Conservation (phyloP, 768 basidiomycete genomes). For the Myochromella boudieri region DNA sequence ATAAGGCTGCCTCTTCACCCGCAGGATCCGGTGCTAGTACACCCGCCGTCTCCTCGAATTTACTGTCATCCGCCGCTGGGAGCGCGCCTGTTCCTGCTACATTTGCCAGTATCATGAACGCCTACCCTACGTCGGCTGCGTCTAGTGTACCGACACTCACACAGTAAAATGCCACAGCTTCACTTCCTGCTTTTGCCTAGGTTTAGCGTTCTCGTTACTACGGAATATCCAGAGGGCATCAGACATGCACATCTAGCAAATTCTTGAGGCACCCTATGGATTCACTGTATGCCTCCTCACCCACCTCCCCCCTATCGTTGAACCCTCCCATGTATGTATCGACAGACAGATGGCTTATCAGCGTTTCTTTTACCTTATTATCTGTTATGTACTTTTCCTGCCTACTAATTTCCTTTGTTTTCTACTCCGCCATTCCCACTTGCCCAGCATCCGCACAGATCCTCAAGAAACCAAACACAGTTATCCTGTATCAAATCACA, state of each 20-base stretch:
- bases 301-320: background rate
- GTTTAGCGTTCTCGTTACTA: no score
- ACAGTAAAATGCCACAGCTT: slow-evolving; percentile 6
- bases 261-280: no score
- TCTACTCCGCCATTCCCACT: slow-evolving; percentile 1
- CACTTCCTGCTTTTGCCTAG: background rate
- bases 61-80: slow-evolving; percentile 12
- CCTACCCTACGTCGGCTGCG: slow-evolving; percentile 43
- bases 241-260: no score
- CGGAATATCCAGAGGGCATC: no score
- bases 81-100: slow-evolving; percentile 44
- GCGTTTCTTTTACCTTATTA: background rate
- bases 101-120: slow-evolving; percentile 71
- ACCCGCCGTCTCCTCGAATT: background rate
- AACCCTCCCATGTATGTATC: background rate
- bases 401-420: background rate
- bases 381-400: background rate
- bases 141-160: slow-evolving; percentile 9
- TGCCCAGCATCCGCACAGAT: background rate
- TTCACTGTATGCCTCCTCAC: no score
- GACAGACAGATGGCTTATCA: no score
- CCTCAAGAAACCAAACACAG: background rate
- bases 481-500: slow-evolving; percentile 2
- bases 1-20: slow-evolving; percentile 4
- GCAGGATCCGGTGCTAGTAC: background rate